These are phyloP conservation scores for Solanum sitiens DNA, from an alignment of 257 asterid genomes.

Conservation along the genomic window DNA sequence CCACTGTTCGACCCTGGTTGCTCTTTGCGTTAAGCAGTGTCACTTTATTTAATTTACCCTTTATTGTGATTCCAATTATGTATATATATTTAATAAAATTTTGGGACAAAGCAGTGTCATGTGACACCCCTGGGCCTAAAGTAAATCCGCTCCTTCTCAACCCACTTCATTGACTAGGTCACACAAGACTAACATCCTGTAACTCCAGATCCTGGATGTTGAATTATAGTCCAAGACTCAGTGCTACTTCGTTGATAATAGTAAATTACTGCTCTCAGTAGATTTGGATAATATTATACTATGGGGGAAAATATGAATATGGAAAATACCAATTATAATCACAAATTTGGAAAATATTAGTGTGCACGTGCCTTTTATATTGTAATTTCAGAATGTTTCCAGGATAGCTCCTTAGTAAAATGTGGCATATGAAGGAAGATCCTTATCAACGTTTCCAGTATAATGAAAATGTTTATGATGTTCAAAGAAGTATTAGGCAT, in stretches of 20 bases:
- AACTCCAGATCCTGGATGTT: background rate
- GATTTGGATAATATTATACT: background rate
- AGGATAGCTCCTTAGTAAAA: background rate
- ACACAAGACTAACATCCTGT: background rate
- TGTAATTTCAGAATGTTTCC: background rate
- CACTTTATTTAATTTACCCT: background rate
- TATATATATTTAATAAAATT: background rate
- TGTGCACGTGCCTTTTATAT: background rate
- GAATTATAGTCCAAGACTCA: background rate
- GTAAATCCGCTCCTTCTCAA: background rate
- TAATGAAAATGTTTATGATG: background rate
- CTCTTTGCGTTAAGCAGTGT: background rate
- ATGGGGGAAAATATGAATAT: background rate
- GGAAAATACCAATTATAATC: background rate
- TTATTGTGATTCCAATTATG: background rate
- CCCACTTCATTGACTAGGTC: background rate
- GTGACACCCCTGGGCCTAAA: background rate
- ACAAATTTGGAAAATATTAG: background rate
- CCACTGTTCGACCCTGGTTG: background rate
- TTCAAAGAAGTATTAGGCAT: background rate
- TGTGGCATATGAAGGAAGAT: background rate
- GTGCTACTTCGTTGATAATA: background rate
- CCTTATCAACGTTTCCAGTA: background rate
- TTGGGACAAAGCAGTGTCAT: background rate
- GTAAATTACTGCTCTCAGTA: background rate